These are phyloP conservation scores for Clonostachys rhizophaga DNA, from an alignment of 2,329 filamentous ascomycete genomes.

Conservation along the genomic window DNA sequence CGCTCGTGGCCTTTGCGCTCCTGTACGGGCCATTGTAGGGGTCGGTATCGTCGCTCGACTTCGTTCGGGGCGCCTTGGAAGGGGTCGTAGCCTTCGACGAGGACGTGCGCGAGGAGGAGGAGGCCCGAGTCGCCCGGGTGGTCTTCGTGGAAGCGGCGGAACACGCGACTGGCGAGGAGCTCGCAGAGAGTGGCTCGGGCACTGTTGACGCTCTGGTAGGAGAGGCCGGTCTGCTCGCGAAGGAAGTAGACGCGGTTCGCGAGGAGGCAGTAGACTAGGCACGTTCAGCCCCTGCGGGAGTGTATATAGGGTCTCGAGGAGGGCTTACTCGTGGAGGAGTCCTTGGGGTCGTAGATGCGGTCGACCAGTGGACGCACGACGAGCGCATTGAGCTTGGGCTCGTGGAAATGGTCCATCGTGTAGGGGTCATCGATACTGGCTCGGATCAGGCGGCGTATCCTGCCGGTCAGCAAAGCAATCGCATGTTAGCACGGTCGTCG, in stretches of 20 bases:
- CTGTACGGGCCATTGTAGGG: constrained; percentile 30
- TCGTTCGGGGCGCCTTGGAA: constrained; percentile 64
- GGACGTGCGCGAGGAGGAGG: constrained; percentile 60
- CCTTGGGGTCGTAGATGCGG: constrained; percentile 54
- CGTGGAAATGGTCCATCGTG: constrained; percentile 54
- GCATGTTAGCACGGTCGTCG: too few species aligned
- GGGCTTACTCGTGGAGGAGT: constrained; percentile 50
- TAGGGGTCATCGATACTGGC: constrained; percentile 22
- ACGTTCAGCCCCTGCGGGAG: not conserved
- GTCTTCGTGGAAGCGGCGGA: constrained; percentile 66
- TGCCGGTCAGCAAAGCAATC: too few species aligned
- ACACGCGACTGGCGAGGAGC: constrained; percentile 60
- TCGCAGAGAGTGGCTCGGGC: constrained; percentile 67
- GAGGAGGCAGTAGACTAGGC: constrained; percentile 62
- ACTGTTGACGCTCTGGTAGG: constrained; percentile 65
- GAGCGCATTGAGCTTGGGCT: constrained; percentile 58
- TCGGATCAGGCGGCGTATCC: too few species aligned
- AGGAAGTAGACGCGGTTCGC: constrained; percentile 68
- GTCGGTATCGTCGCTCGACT: constrained; percentile 42
- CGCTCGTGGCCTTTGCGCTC: constrained; percentile 34
- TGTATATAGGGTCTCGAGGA: not conserved
- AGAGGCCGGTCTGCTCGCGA: constrained; percentile 58
- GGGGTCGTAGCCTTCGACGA: constrained; percentile 67
- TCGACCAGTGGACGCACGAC: constrained; percentile 62
- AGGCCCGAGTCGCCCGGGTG: constrained; percentile 58